Percentiles rank a stretch among this genome's conserved stretches.
Evolutionary conservation across 1,284 basidiomycete genomes (phyloP).

Genomic region (Sphaerobolus stellatus): DNA sequence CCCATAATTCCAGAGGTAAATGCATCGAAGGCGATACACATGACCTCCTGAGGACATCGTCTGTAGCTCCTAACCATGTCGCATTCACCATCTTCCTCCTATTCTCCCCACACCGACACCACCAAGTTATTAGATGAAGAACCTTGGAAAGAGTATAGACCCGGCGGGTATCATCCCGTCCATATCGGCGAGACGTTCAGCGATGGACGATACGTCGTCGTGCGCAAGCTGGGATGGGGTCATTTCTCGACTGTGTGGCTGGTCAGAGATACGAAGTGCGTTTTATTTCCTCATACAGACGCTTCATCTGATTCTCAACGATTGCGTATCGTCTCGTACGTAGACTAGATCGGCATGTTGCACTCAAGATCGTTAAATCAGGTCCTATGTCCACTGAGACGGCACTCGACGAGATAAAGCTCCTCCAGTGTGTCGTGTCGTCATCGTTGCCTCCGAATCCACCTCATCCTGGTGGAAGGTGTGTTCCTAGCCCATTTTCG

Average conservation of each 20-base stretch:
- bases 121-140: constrained; percentile 78
- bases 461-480: constrained; percentile 45
- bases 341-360: constrained; percentile 93
- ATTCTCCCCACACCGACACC: constrained; percentile 51
- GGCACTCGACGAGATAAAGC: constrained; percentile 97
- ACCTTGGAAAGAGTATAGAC: constrained; percentile 84
- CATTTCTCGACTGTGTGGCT: constrained; percentile 97
- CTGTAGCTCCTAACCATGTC: too few species aligned
- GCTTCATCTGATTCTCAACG: constrained; percentile 5
- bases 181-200: constrained; percentile 93
- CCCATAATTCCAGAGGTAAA: too few species aligned
- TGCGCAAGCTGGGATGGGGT: constrained; percentile 95
- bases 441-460: constrained; percentile 72
- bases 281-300: constrained; percentile 21
- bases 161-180: constrained; percentile 93
- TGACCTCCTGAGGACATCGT: too few species aligned
- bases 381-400: constrained; percentile 94
- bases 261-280: constrained; percentile 81
- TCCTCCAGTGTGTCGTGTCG: constrained; percentile 91
- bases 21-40: too few species aligned
- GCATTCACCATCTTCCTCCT: not conserved
- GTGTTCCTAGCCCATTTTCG: too few species aligned
- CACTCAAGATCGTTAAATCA: constrained; percentile 98
- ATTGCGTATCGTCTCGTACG: constrained; percentile 3
- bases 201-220: constrained; percentile 85